Percentiles rank a stretch among this genome's conserved stretches.
Evolutionary conservation across 2,329 filamentous ascomycete genomes (phyloP).

Genomic region (Cladosporium halotolerans): DNA sequence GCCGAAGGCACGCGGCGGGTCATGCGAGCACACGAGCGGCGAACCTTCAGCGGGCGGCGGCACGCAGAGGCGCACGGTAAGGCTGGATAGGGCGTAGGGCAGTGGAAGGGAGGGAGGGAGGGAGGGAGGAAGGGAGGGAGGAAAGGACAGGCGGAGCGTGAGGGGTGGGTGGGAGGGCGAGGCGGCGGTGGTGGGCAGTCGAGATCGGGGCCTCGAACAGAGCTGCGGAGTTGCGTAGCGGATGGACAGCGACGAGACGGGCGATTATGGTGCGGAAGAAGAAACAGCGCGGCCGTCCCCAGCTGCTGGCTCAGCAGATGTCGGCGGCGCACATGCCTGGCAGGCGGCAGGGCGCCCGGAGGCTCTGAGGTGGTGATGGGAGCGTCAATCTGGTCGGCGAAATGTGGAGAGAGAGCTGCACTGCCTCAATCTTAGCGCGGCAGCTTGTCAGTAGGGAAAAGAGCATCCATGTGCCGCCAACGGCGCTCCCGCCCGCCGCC

Average conservation of each 20-base stretch:
- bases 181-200: no score
- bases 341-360: background rate
- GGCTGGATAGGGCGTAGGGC: conserved; percentile 12
- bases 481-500: background rate
- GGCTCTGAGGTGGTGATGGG: conserved; percentile 7
- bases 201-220: no score
- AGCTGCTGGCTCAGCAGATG: background rate
- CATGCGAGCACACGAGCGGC: conserved; percentile 11
- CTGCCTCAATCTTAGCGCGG: conserved; percentile 9
- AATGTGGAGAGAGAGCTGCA: conserved; percentile 11
- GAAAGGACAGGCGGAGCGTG: background rate
- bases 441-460: conserved; percentile 9
- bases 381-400: conserved; percentile 11
- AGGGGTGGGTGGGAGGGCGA: background rate
- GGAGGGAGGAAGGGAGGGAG: conserved; percentile 4
- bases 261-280: background rate
- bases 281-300: background rate
- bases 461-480: conserved; percentile 7
- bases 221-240: no score
- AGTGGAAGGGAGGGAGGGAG: conserved; percentile 3
- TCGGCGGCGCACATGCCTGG: conserved; percentile 10
- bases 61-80: conserved; percentile 11
- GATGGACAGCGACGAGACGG: background rate
- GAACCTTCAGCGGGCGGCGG: conserved; percentile 6
- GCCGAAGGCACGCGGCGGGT: conserved; percentile 3